Base-by-base conservation (phyloP, 2,329 filamentous ascomycete genomes). In the Drechmeria coniospora region DNA sequence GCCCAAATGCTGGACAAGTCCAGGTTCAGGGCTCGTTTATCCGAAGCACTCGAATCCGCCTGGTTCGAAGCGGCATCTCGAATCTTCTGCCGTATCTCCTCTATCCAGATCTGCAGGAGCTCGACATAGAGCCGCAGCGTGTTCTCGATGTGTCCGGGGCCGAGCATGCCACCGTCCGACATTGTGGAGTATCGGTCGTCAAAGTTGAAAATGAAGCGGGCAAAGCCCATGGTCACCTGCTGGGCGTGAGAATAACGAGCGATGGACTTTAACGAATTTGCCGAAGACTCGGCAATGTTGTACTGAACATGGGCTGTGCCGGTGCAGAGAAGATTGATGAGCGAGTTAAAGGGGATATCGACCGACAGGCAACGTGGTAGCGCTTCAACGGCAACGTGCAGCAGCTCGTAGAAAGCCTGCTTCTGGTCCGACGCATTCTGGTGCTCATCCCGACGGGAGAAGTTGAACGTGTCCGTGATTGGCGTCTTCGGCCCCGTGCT, bases 121-220 rank as follows among this genome's bases (percentile, higher is more conserved):
- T 98, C 86, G 16, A 95, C 82, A 44, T 98, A 98, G 8, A 98
- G 64, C 36, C 79, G 77, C 13, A 98, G 54, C 0, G 90, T 98
- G 39, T 77, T 93, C 49, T 98, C 90, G 32, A 98, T 94, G 45
- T 98, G 90, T 4, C 78, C 81, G 19, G 82, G 76, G 0, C 87
- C 90, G 15, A 98, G 72, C 76, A 98, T 90, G 3, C 90, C 90
- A 18, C 92, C 90, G 45, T 98, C 90, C 8, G 86, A 93, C 75
- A 95, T 94, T 18, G 90, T 95, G 1, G 87, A 83, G 50, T 98
- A 98, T 15, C 86, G 75, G 39, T 92, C 86, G 50, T 98, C 92
- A 49, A 95, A 98, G 41, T 90, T 93, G 59, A 98, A 98, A 29
- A 98, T 98, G 53, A 95, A 98, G 15, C 86, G 69, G 21, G 90